Conservation (phyloP, 768 basidiomycete genomes). For the Neoboletus magnificus region DNA sequence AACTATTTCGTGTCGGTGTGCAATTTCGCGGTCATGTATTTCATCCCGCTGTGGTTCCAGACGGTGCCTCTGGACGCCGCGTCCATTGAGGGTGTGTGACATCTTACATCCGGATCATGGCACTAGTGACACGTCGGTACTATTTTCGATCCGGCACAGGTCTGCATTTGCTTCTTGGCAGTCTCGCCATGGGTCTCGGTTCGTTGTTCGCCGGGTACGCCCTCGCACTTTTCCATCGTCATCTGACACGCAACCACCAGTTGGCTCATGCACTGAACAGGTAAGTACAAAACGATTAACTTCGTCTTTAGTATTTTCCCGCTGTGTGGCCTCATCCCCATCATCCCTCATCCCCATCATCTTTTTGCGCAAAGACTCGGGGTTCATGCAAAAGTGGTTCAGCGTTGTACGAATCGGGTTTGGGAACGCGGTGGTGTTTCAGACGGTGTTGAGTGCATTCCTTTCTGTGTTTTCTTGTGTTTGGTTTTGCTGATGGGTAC, state of each 20-base stretch:
- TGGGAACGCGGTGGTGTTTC: slow-evolving; percentile 18
- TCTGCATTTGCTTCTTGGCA: slow-evolving; percentile 49
- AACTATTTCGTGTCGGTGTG: slow-evolving; percentile 73
- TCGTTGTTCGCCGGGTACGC: slow-evolving; percentile 48
- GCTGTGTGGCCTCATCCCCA: slow-evolving; percentile 40
- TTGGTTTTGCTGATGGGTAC: background rate
- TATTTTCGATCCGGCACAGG: slow-evolving; percentile 20
- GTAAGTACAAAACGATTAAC: slow-evolving; percentile 48
- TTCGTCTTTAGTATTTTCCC: slow-evolving; percentile 52
- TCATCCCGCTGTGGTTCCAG: slow-evolving; percentile 80
- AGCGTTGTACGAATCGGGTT: slow-evolving; percentile 19
- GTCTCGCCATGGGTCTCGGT: slow-evolving; percentile 46
- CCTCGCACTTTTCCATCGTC: background rate
- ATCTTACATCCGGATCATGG: background rate
- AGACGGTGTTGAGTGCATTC: slow-evolving; percentile 15
- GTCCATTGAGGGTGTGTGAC: slow-evolving; percentile 52
- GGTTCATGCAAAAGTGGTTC: slow-evolving; percentile 19
- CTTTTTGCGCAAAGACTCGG: slow-evolving; percentile 21
- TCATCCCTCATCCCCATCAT: too few relatives aligned
- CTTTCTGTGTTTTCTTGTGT: background rate
- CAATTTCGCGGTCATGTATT: slow-evolving; percentile 75
- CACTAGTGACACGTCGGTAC: too few relatives aligned
- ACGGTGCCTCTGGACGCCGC: slow-evolving; percentile 68
- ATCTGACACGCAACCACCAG: slow-evolving; percentile 1
- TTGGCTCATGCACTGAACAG: slow-evolving; percentile 51